Base-by-base conservation (phyloP, 106 monocot genomes). In the Vanilla planifolia region DNA sequence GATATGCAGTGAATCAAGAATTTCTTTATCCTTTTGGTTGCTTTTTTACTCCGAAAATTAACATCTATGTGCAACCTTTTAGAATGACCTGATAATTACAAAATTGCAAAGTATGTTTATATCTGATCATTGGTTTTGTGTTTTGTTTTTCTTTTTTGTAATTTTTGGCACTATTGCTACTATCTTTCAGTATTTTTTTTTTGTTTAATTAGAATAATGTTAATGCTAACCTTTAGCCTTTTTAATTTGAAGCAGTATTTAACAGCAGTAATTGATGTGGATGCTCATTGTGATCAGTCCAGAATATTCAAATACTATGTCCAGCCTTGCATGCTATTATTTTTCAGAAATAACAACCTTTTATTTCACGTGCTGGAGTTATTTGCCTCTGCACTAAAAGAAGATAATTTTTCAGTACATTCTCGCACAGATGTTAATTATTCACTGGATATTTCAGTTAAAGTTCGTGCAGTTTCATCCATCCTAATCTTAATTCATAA, bases 301-400 rank as follows among this genome's bases (percentile, higher is more conserved):
- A 22, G 24, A 39, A 61, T 34, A 50, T 74, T 77, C 60, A 48
- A 69, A 32, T 78, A 80, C 55, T 77, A 73, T 56, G 6, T 80
- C 13, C 67, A 62, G 43, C 84, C 89, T 20, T 89, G 89, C 53
- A 52, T 89, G 4, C 42, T 63, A 61, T 48, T 84, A 27, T 79
- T 89, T 68, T 43, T 6, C 26, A 63, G 61, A 63, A 76, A 65
- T 48, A 34, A 66, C 51, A 68, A 65, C 15, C 72, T 89, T 46
- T 48, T 80, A 14, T 52, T 65, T 59, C 37, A 26, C 66, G 65
- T 75, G 10, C 64, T 89, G 61, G 63, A 72, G 56, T 67, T 75
- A 16, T 64, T 84, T 43, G 70, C 62, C 63, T 74, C 61, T 3
- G 52, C 62, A 6, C 28, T 80, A 27, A 37, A 37, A 40, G 73